phyloP scores from a whole-genome alignment of 2,329 filamentous ascomycete species.

The Penicillium sp. region DNA sequence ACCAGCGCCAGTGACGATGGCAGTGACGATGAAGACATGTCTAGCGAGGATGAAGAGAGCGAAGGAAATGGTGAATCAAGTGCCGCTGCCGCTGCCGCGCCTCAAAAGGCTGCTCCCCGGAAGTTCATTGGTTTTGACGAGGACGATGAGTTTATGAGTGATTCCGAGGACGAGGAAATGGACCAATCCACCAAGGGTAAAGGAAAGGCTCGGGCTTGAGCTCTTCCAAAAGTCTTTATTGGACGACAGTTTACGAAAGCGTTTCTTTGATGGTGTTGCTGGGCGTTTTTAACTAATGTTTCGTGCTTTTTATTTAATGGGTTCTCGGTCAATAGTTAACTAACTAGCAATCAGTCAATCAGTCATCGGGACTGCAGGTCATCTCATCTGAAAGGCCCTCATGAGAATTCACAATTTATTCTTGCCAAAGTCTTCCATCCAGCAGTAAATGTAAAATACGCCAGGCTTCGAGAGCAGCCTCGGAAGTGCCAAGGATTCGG shows the following conservation, averaged over 20 bases:
- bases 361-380: too few species aligned
- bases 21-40: constrained; percentile 32
- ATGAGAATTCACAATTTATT: not conserved
- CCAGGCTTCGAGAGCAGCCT: too few species aligned
- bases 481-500: not conserved
- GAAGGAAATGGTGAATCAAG: constrained; percentile 35
- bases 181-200: constrained; percentile 38
- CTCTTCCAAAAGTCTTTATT: constrained; percentile 5
- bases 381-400: not conserved
- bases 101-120: constrained; percentile 32
- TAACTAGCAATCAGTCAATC: too few species aligned
- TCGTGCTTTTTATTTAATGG: constrained; percentile 2
- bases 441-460: too few species aligned
- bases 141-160: constrained; percentile 49
- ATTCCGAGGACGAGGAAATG: constrained; percentile 40
- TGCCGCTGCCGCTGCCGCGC: constrained; percentile 26
- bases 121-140: constrained; percentile 52
- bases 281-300: constrained; percentile 7
- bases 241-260: constrained; percentile 21
- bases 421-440: not conserved
- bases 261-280: constrained; percentile 11
- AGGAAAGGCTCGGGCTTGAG: constrained; percentile 34
- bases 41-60: constrained; percentile 40
- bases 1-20: constrained; percentile 45
- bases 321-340: constrained; percentile 9